Evolutionary conservation across 2,329 filamentous ascomycete genomes (phyloP).

Genomic region (Sporothrix brasiliensis): DNA sequence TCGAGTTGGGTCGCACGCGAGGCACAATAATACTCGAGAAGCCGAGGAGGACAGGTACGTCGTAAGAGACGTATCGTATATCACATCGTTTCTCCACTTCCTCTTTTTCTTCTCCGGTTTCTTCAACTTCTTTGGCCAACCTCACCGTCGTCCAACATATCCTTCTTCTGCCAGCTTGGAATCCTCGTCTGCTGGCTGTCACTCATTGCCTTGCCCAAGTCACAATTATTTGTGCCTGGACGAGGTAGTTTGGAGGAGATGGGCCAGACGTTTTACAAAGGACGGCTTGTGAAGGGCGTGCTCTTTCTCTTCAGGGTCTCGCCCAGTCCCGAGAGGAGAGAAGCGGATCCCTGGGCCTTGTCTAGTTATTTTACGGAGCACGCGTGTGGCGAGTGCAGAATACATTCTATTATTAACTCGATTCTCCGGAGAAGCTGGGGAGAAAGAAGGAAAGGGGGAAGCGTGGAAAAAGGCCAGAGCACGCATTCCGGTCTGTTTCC

Average conservation of each 20-base stretch:
- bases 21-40: background rate
- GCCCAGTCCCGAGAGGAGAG: too few species aligned
- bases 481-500: background rate
- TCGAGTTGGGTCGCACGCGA: background rate
- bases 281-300: background rate
- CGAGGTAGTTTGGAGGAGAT: background rate
- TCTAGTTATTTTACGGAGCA: constrained; percentile 2
- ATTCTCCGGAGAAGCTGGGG: background rate
- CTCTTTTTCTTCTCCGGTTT: too few species aligned
- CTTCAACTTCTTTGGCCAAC: background rate
- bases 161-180: background rate
- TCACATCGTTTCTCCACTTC: too few species aligned
- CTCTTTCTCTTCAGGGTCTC: too few species aligned
- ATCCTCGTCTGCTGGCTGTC: background rate
- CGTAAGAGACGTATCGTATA: background rate
- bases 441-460: background rate
- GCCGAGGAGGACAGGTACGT: background rate
- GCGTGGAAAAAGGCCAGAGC: background rate
- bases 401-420: constrained; percentile 18
- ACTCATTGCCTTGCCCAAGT: background rate
- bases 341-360: constrained; percentile 3
- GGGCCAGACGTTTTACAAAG: constrained; percentile 11
- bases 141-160: background rate
- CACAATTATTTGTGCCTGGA: background rate
- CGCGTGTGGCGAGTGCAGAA: background rate